phyloP scores from a whole-genome alignment of 805 yeast genomes.

The Saccharomyces kudriavzevii region DNA sequence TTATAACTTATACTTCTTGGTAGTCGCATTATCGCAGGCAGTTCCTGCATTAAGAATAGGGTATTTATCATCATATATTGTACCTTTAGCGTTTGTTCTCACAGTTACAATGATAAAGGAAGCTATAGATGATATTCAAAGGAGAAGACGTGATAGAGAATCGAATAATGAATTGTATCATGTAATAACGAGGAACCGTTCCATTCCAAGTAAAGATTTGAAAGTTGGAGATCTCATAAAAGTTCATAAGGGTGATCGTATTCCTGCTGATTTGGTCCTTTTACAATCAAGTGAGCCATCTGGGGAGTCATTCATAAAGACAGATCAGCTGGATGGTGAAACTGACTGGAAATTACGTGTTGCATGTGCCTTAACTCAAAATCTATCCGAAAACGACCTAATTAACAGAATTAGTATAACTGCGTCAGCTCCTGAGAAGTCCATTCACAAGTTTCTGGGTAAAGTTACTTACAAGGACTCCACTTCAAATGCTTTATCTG shows the following conservation, averaged over 20 bases:
- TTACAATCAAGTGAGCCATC: conserved; percentile 71
- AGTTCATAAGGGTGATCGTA: conserved; percentile 70
- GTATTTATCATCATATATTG: conserved; percentile 83
- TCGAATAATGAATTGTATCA: conserved; percentile 80
- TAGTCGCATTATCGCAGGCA: conserved; percentile 91
- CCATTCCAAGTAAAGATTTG: conserved; percentile 51
- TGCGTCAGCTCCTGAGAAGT: conserved; percentile 75
- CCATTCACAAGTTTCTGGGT: conserved; percentile 77
- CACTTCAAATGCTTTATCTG: conserved; percentile 52
- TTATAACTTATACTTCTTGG: conserved; percentile 81
- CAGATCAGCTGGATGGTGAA: conserved; percentile 98
- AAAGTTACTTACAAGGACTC: conserved; percentile 53
- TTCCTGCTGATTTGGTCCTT: conserved; percentile 89
- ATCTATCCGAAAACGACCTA: conserved; percentile 42
- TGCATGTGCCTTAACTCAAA: conserved; percentile 69
- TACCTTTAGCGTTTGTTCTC: conserved; percentile 88
- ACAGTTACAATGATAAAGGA: conserved; percentile 92
- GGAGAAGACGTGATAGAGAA: conserved; percentile 84
- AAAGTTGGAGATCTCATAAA: conserved; percentile 81
- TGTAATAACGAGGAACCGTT: conserved; percentile 42
- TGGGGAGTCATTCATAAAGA: conserved; percentile 89
- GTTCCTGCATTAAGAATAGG: conserved; percentile 89
- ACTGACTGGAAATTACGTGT: conserved; percentile 95
- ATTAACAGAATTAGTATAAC: conserved; percentile 45
- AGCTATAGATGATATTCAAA: conserved; percentile 85